Percentiles rank a stretch among this genome's conserved stretches.
Evolutionary conservation across 768 basidiomycete genomes (phyloP).

Genomic region (Serendipita sp.): DNA sequence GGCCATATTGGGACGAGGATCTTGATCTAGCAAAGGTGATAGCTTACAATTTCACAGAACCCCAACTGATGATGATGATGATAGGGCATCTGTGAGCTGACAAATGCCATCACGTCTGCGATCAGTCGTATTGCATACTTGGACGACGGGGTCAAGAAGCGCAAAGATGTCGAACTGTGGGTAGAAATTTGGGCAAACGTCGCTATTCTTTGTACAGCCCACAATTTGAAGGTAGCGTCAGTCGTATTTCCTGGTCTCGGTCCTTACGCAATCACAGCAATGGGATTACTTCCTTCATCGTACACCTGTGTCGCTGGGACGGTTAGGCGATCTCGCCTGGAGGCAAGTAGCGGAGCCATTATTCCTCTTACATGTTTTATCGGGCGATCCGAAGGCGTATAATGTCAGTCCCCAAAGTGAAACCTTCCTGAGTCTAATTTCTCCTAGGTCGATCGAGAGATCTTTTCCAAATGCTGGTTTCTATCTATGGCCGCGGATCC

Average conservation of each 20-base stretch:
- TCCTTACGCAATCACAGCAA: not conserved
- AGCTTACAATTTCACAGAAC: no score
- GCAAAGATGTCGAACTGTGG: not conserved
- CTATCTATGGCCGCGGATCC: not conserved
- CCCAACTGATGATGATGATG: not conserved
- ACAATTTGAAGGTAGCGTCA: not conserved
- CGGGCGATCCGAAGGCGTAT: not conserved
- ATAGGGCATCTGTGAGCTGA: not conserved
- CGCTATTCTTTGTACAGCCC: not conserved
- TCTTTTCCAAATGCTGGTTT: not conserved
- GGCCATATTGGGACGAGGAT: not conserved
- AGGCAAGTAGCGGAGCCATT: not conserved
- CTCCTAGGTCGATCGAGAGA: not conserved
- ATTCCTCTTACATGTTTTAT: not conserved
- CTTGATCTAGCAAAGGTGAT: not conserved
- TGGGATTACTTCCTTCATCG: conserved; percentile 3
- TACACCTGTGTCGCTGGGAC: not conserved
- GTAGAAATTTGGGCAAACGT: not conserved
- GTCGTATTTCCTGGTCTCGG: not conserved
- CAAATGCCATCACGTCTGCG: not conserved
- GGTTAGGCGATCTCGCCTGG: not conserved
- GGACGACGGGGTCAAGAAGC: not conserved
- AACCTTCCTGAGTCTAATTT: not conserved
- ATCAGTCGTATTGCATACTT: not conserved
- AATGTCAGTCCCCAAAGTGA: not conserved